phyloP scores from a whole-genome alignment of 192 early-diverging fungal species.

The Linnemannia zychae region DNA sequence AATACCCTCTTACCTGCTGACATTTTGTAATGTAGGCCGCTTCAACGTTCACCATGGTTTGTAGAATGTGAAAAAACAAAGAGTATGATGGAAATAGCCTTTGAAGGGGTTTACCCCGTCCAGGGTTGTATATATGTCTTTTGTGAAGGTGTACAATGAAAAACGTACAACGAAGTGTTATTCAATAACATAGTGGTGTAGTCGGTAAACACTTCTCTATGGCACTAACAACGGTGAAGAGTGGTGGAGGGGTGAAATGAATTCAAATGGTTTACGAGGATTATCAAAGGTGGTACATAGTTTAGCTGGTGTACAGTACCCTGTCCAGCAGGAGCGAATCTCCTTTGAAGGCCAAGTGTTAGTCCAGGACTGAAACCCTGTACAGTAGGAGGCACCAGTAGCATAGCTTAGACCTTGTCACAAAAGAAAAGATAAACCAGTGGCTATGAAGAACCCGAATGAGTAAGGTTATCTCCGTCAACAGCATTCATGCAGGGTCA shows the following conservation, averaged over 20 bases:
- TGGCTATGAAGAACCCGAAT: not conserved
- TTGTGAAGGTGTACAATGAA: not conserved
- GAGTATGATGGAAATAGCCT: not conserved
- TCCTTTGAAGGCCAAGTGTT: not conserved
- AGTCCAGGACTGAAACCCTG: not conserved
- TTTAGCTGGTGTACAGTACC: not conserved
- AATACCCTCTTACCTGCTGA: no score
- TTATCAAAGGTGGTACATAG: not conserved
- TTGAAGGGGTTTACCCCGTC: not conserved
- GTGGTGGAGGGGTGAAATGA: not conserved
- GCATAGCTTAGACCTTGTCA: not conserved
- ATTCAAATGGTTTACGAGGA: not conserved
- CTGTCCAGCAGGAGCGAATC: not conserved
- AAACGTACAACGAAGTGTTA: not conserved
- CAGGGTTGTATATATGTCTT: not conserved
- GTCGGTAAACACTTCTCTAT: not conserved
- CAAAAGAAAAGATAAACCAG: not conserved
- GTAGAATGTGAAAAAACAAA: slow-evolving; percentile 26
- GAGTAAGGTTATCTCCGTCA: not conserved
- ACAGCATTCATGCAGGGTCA: not conserved
- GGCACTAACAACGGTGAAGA: not conserved
- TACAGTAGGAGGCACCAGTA: not conserved
- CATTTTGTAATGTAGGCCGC: slow-evolving; percentile 35
- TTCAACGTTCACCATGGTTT: slow-evolving; percentile 28
- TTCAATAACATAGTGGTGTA: not conserved